Base-by-base conservation (phyloP, 441 rosid genomes). In the Geranium incanum region DNA sequence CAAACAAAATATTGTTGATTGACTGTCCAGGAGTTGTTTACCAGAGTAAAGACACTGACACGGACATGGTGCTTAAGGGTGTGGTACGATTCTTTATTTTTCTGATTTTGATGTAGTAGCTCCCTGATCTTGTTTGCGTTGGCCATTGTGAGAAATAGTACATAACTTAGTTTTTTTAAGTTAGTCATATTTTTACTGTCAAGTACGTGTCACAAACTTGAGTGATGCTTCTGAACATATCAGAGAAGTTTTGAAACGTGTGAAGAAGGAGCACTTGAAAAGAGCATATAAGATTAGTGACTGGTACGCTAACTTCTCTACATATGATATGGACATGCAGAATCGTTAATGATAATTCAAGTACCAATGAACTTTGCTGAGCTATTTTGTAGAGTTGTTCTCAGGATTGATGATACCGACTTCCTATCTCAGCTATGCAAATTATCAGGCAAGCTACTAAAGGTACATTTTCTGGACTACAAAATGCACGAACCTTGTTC, bases 21-120 rank as follows among this genome's bases (percentile, higher is more conserved):
- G 97, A 90, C 81, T 95, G 97, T 78, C 97, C 97, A 76, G 97
- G 99, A 68, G 96, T 92, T 79, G 99, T 92, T 69, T 95, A 95
- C 81, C 97, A 90, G 77, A 94, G 83, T 76, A 86, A 57, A 45
- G 99, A 94, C 82, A 12, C 89, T 0, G 97, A 94, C 82, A 94
- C 96, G 1, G 99, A 94, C 78, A 85, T 94, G 6, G 95, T 94
- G 68, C 86, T 94, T 71, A 92, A 94, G 85, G 97, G 97, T 39
- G 97, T 92, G 90, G 99, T 91, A 88, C 8, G 91, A 77, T 57
- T 72, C 68, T 45, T 45, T 50, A 50, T 33, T 66, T 15, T 75
- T 13, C 11, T 9, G n/a, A 7, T 21, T 5, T 76, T 28, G 66
- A 39, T 60, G 73, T 6, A 48, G 36, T 48, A 33, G 28, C 28